Conservation (phyloP, 768 basidiomycete genomes). For the Suillus bovinus region DNA sequence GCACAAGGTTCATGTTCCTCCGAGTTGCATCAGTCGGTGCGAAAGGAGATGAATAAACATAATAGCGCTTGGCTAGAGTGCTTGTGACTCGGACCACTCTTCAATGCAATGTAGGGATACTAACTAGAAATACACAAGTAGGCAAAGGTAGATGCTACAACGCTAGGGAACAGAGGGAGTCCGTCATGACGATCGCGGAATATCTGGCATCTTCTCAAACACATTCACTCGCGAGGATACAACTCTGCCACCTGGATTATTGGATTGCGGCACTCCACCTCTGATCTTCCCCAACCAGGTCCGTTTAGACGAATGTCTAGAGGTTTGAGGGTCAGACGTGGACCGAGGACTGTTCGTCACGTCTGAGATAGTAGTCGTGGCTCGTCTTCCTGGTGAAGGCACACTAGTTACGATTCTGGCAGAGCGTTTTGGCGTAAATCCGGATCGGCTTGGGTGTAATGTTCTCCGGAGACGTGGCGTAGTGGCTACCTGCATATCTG, state of each 20-base stretch:
- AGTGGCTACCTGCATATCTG: slow-evolving; percentile 42
- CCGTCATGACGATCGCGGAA: not conserved
- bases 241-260: slow-evolving; percentile 3
- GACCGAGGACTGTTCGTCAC: slow-evolving; percentile 67
- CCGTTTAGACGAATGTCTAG: slow-evolving; percentile 49
- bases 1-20: not conserved
- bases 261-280: slow-evolving; percentile 33
- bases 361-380: slow-evolving; percentile 49
- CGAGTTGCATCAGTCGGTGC: too few species aligned
- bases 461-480: slow-evolving; percentile 62
- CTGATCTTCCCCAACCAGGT: slow-evolving; percentile 76
- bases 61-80: not conserved
- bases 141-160: slow-evolving; percentile 15
- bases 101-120: not conserved
- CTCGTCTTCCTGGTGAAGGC: slow-evolving; percentile 51
- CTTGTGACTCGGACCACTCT: not conserved
- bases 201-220: slow-evolving; percentile 15
- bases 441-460: slow-evolving; percentile 55
- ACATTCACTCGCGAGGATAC: slow-evolving; percentile 12
- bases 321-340: slow-evolving; percentile 22
- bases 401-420: slow-evolving; percentile 32
- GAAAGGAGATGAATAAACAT: not conserved
- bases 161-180: slow-evolving; percentile 10
- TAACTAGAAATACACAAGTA: slow-evolving; percentile 18
- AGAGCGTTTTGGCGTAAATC: slow-evolving; percentile 71